Evolutionary conservation across 768 basidiomycete species (phyloP), one percentile per base, ranked within the genome.

Genomic region (Trametopsis cervina): DNA sequence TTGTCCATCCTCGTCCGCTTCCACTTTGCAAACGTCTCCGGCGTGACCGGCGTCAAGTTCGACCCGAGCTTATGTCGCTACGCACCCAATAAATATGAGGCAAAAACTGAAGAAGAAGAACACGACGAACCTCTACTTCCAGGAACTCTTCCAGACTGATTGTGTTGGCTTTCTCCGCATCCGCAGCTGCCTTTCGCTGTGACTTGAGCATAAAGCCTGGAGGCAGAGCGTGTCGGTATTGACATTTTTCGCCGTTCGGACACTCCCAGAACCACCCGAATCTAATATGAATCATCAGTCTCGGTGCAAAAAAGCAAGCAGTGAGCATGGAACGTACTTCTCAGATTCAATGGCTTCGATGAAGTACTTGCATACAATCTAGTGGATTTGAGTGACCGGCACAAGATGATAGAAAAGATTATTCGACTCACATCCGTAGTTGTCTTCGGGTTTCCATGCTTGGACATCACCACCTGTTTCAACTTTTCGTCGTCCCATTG

Each of bases 301-400:
- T 44, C 39, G 25, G 21, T 17, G 40, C 49, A 20, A 40, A 42
- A 47, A 17, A 12, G 24, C 9, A 15, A 10, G n/a, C 2, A 18
- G 21, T 29, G 24, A 35, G 4, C 11, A 6, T 23, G 41, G 26
- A 21, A 45, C 74, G 50, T 63, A 89, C 75, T 91, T 93, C 63
- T 89, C 81, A 2, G 75, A 72, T 64, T 99, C 96, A 62, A 99
- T 95, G 40, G 96, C 95, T 61, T 95, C 83, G 57, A 99, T 88
- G 62, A 99, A 99, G 70, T 70, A 81, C 67, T 95, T 98, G 82
- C 96, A 99, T 3, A 99, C 95, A 61, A 99, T 96, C 89, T 95
- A 45, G 9, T 15, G n/a, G 12, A 3, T 41, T 11, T 23, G n/a
- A 24, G 25, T 52, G 5, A 54, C 37, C 21, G 35, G 18, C 25